These are phyloP conservation scores for Drosera capensis DNA, from an alignment of 148 eudicot species.

Conservation along the genomic window DNA sequence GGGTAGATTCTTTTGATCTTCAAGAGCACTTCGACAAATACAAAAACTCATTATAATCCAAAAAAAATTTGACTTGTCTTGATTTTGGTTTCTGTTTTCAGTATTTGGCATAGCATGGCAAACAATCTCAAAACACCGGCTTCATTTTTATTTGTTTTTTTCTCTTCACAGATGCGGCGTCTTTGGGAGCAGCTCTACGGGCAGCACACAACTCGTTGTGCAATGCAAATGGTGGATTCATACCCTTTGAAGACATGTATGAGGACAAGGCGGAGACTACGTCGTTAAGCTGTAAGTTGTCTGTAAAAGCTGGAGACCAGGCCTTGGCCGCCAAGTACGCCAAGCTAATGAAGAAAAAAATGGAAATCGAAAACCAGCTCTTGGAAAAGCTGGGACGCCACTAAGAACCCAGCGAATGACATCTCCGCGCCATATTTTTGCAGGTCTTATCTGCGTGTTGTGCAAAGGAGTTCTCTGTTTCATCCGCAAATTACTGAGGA, in stretches of 20 bases:
- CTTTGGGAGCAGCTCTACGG: constrained; percentile 74
- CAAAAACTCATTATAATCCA: too few relatives aligned
- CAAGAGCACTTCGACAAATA: not conserved
- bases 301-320: constrained; percentile 60
- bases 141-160: not conserved
- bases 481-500: too few relatives aligned
- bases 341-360: constrained; percentile 52
- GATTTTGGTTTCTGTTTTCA: not conserved
- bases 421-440: too few relatives aligned
- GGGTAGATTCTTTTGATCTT: not conserved
- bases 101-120: not conserved
- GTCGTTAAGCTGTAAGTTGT: constrained; percentile 41
- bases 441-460: too few relatives aligned
- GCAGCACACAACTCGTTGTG: constrained; percentile 96
- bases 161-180: constrained; percentile 56
- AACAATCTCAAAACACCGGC: not conserved
- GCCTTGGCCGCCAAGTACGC: constrained; percentile 47
- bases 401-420: constrained; percentile 13
- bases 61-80: too few relatives aligned
- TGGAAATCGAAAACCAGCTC: constrained; percentile 62
- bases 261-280: constrained; percentile 49
- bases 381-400: constrained; percentile 56
- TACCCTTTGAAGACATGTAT: constrained; percentile 54
- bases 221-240: constrained; percentile 52
- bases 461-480: too few relatives aligned